phyloP scores from a whole-genome alignment of 805 yeast genomes.

The Hanseniaspora occidentalis region DNA sequence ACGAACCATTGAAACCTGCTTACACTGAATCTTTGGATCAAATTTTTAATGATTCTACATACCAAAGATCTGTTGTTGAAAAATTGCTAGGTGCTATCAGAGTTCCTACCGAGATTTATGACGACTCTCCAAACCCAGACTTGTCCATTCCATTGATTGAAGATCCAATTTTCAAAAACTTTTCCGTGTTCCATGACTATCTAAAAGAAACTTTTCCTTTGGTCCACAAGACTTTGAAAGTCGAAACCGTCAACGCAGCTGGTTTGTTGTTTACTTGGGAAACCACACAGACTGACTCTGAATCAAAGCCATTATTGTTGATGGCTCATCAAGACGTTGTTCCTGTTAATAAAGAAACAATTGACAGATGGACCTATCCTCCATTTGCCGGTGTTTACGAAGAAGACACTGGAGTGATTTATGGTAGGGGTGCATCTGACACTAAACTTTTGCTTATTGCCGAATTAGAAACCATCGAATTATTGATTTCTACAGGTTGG shows the following conservation, averaged over 20 bases:
- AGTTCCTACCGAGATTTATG: constrained; percentile 45
- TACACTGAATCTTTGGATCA: constrained; percentile 7
- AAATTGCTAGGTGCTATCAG: constrained; percentile 41
- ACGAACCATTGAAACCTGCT: constrained; percentile 6
- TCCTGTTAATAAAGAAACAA: constrained; percentile 45
- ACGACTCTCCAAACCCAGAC: constrained; percentile 23
- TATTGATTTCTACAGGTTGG: constrained; percentile 30
- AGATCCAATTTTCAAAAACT: constrained; percentile 8
- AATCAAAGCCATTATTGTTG: constrained; percentile 42
- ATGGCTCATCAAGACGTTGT: constrained; percentile 68
- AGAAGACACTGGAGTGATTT: constrained; percentile 33
- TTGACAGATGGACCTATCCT: constrained; percentile 41
- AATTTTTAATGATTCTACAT: constrained; percentile 7
- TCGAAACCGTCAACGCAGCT: constrained; percentile 39
- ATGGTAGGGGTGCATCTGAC: constrained; percentile 58
- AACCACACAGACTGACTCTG: constrained; percentile 10
- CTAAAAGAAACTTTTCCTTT: constrained; percentile 38
- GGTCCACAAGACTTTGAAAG: constrained; percentile 29
- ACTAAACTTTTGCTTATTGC: constrained; percentile 51
- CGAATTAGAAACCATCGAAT: constrained; percentile 41
- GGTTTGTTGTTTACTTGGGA: constrained; percentile 46
- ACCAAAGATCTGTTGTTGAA: constrained; percentile 7
- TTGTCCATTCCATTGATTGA: constrained; percentile 7
- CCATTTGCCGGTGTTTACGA: constrained; percentile 51
- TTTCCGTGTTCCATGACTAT: constrained; percentile 32